Conservation (phyloP, 1,139 yeast genomes). For the Saccharomyces uvarum region DNA sequence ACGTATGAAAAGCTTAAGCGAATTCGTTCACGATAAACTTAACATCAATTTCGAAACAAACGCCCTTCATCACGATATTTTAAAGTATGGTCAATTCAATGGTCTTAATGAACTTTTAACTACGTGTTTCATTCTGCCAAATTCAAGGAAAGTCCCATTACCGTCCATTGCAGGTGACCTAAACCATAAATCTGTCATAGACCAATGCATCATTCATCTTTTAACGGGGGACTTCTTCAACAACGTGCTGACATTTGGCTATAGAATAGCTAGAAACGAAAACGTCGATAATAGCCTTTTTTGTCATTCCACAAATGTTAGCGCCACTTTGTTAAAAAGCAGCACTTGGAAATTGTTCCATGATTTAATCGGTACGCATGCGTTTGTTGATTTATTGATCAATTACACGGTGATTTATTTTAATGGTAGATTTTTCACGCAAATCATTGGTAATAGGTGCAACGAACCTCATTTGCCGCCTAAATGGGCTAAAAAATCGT, state of each 20-base stretch:
- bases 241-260: conserved; percentile 26
- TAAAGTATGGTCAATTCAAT: conserved; percentile 1
- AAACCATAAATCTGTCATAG: conserved; percentile 18
- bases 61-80: background rate
- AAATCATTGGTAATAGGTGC: conserved; percentile 23
- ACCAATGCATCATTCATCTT: conserved; percentile 17
- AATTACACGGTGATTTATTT: conserved; percentile 21
- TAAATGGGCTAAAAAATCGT: conserved; percentile 8
- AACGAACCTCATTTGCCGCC: conserved; percentile 23
- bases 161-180: conserved; percentile 6
- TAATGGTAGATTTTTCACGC: conserved; percentile 13
- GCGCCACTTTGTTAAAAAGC: conserved; percentile 17
- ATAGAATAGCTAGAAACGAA: conserved; percentile 17
- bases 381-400: conserved; percentile 21
- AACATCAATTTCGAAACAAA: background rate
- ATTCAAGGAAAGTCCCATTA: conserved; percentile 6
- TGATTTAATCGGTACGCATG: conserved; percentile 19
- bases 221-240: conserved; percentile 13
- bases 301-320: conserved; percentile 19
- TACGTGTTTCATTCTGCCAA: conserved; percentile 11
- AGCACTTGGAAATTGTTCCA: conserved; percentile 22
- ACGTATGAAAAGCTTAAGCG: background rate
- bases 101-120: conserved; percentile 10
- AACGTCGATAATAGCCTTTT: conserved; percentile 16
- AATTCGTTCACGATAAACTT: background rate